Percentiles rank a stretch among this genome's conserved stretches.
phyloP scores from a whole-genome alignment of 1,284 basidiomycete species.

The Rhodotorula sp. region DNA sequence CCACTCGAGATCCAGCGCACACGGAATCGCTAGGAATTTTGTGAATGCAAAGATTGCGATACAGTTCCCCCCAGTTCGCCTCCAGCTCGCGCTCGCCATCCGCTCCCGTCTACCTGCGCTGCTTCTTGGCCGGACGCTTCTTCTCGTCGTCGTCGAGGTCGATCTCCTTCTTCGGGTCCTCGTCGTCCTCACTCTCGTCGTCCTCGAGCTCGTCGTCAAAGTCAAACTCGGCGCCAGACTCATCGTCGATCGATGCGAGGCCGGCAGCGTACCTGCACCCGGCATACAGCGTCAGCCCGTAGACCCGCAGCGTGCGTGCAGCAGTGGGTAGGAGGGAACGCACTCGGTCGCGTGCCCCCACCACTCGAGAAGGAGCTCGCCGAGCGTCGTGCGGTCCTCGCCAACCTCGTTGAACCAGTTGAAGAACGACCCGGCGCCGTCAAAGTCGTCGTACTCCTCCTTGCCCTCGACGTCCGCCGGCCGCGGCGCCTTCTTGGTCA shows the following conservation, averaged over 20 bases:
- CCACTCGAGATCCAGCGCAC: too few relatives aligned
- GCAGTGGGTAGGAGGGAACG: background rate
- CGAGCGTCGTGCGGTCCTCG: constrained; percentile 31
- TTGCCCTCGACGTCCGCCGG: constrained; percentile 25
- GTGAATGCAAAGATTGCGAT: background rate
- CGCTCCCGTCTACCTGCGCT: constrained; percentile 1
- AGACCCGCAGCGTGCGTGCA: too few relatives aligned
- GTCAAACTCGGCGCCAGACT: constrained; percentile 10
- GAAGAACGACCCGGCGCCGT: constrained; percentile 42
- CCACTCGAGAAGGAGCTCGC: constrained; percentile 33
- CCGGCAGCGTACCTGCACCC: constrained; percentile 42
- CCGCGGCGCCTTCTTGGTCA: constrained; percentile 41
- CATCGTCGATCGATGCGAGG: constrained; percentile 23
- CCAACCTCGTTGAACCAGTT: constrained; percentile 38
- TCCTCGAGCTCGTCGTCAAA: constrained; percentile 34
- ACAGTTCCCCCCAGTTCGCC: background rate
- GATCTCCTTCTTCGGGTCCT: constrained; percentile 39
- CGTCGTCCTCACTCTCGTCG: constrained; percentile 21
- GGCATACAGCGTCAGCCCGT: background rate
- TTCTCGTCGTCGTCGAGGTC: constrained; percentile 33
- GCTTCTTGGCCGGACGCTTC: constrained; percentile 37
- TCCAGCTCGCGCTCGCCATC: too few relatives aligned
- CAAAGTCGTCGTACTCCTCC: constrained; percentile 43
- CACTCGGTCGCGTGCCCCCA: constrained; percentile 42
- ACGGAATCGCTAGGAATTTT: too few relatives aligned